Percentiles rank a stretch among this genome's conserved stretches.
These are phyloP conservation scores for Phaeolepiota aurea DNA, from an alignment of 768 basidiomycete species.

Conservation along the genomic window DNA sequence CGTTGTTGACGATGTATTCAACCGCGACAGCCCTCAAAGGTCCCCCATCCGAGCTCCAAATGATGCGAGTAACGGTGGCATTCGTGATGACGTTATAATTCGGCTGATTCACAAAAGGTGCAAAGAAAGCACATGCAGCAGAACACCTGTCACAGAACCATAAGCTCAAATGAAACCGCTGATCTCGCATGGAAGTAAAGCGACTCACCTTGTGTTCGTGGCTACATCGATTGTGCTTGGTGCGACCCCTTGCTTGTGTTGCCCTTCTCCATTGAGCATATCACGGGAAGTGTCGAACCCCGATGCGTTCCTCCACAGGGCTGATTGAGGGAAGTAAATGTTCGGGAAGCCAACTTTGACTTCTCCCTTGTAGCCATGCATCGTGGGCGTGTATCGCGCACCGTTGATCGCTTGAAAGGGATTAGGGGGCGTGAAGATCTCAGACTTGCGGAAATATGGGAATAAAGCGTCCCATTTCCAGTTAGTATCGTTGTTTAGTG, in stretches of 20 bases:
- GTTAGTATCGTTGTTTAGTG: conserved; percentile 16
- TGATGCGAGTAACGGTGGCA: conserved; percentile 43
- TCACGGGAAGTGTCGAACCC: conserved; percentile 18
- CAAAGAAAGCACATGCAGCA: conserved; percentile 21
- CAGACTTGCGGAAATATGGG: conserved; percentile 40
- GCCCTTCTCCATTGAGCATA: conserved; percentile 16
- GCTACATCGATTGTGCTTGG: conserved; percentile 19
- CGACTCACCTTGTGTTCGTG: conserved; percentile 19
- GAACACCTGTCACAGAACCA: conserved; percentile 18
- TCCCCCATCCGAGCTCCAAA: conserved; percentile 23
- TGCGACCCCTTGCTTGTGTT: conserved; percentile 18
- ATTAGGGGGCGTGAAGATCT: conserved; percentile 45
- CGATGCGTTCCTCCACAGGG: conserved; percentile 17
- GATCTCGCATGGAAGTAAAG: no score
- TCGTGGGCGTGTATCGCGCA: conserved; percentile 12
- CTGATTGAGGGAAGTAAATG: conserved; percentile 19
- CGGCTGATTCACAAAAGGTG: conserved; percentile 17
- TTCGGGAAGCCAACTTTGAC: conserved; percentile 25
- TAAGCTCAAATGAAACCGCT: no score
- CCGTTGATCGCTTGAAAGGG: conserved; percentile 16
- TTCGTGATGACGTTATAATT: conserved; percentile 52
- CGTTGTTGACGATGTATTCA: conserved; percentile 27
- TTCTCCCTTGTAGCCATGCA: conserved; percentile 19
- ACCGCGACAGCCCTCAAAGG: conserved; percentile 37
- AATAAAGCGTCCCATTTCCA: conserved; percentile 35